phyloP scores from a whole-genome alignment of 2,329 filamentous ascomycete species.

The Colletotrichum camelliae region DNA sequence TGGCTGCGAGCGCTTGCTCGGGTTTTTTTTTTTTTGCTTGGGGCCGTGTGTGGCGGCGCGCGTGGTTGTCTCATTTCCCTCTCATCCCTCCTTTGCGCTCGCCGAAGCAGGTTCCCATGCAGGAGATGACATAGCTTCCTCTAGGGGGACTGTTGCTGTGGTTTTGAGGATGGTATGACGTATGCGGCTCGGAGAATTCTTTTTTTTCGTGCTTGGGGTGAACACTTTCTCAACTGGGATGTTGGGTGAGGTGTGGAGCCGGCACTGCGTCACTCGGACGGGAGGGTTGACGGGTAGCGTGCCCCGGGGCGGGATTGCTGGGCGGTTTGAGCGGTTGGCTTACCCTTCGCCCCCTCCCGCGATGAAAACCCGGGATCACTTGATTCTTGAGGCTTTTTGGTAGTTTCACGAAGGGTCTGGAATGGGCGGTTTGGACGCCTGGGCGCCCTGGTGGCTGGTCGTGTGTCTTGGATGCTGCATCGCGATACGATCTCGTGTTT shows the following conservation, averaged over 20 bases:
- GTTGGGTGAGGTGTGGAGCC: slow-evolving; percentile 4
- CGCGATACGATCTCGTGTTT: neutral
- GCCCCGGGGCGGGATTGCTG: slow-evolving; percentile 1
- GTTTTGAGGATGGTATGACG: slow-evolving; percentile 3
- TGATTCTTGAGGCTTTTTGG: neutral
- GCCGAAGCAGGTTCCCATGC: slow-evolving; percentile 11
- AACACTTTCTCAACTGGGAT: neutral
- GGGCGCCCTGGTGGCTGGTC: neutral
- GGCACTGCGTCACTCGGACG: slow-evolving; percentile 14
- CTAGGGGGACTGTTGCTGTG: neutral
- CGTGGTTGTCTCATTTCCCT: slow-evolving; percentile 8
- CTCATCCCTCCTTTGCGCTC: neutral
- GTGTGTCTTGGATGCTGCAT: neutral
- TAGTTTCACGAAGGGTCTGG: slow-evolving; percentile 7
- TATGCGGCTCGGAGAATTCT: slow-evolving; percentile 14
- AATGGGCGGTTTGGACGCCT: neutral
- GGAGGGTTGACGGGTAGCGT: slow-evolving; percentile 3
- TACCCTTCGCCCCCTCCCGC: neutral
- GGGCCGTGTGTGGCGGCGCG: neutral
- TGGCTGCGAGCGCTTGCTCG: neutral
- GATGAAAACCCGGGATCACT: neutral
- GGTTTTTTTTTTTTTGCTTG: neutral
- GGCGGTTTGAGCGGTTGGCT: neutral
- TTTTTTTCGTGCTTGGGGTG: neutral
- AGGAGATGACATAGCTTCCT: slow-evolving; percentile 9